Evolutionary conservation across 2,329 filamentous ascomycete species (phyloP).

Genomic region (Didymella glomerata): DNA sequence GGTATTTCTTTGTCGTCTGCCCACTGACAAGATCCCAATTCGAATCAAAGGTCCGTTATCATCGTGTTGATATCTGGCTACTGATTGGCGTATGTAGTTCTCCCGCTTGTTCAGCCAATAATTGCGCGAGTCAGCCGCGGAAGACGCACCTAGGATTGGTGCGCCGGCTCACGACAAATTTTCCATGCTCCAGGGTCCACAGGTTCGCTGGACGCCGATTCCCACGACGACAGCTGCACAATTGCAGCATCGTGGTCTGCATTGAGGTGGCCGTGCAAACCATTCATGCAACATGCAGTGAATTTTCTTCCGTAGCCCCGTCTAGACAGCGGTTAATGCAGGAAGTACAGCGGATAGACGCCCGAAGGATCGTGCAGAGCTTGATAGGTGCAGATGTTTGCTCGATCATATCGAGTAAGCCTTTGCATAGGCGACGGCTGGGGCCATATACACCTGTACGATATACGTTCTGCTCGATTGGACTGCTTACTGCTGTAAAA

Average conservation of each 20-base stretch:
- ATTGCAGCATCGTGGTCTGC: slow-evolving; percentile 2
- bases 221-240: slow-evolving; percentile 7
- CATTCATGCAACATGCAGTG: neutral
- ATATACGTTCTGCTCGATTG: neutral
- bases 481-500: neutral
- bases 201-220: slow-evolving; percentile 32
- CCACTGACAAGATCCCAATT: neutral
- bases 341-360: neutral
- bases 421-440: slow-evolving; percentile 4
- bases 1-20: neutral
- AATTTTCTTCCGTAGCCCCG: slow-evolving; percentile 4
- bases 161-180: slow-evolving; percentile 17
- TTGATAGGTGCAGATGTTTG: slow-evolving; percentile 11
- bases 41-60: slow-evolving; percentile 7
- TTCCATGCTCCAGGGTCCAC: slow-evolving; percentile 22
- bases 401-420: slow-evolving; percentile 22
- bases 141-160: slow-evolving; percentile 15
- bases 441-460: neutral
- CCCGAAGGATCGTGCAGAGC: neutral
- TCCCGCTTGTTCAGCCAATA: slow-evolving; percentile 29
- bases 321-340: slow-evolving; percentile 18
- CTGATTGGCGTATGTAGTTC: slow-evolving; percentile 16
- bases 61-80: slow-evolving; percentile 13
- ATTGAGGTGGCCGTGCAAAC: neutral
- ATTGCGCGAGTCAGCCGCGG: slow-evolving; percentile 33